These are phyloP conservation scores for Tricharina praecox DNA, from an alignment of 495 filamentous ascomycete species.

Conservation along the genomic window DNA sequence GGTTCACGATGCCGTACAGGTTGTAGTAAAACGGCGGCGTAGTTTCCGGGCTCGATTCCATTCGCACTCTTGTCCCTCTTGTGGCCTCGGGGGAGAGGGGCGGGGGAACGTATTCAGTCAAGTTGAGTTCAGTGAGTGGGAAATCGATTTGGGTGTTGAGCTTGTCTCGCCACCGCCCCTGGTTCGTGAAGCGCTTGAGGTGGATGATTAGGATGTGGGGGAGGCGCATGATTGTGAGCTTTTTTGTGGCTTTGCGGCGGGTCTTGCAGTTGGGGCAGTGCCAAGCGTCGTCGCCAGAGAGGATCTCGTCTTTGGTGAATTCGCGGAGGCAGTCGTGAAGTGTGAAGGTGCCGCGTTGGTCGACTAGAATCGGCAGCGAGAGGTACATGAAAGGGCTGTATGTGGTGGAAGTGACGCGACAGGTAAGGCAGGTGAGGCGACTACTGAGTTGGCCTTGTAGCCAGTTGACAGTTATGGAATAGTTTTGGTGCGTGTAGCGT, in stretches of 20 bases:
- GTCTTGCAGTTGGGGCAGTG: slow-evolving; percentile 54
- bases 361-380: slow-evolving; percentile 22
- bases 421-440: slow-evolving; percentile 45
- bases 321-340: slow-evolving; percentile 47
- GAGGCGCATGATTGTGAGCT: slow-evolving; percentile 55
- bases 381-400: slow-evolving; percentile 45
- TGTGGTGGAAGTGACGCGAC: slow-evolving; percentile 49
- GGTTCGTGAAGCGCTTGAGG: slow-evolving; percentile 53
- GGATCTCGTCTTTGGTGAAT: slow-evolving; percentile 51
- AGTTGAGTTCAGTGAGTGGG: slow-evolving; percentile 45
- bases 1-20: slow-evolving; percentile 53
- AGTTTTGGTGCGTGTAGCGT: slow-evolving; percentile 50
- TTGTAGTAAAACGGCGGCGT: slow-evolving; percentile 53
- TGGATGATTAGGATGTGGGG: slow-evolving; percentile 58
- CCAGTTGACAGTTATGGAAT: slow-evolving; percentile 47
- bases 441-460: slow-evolving; percentile 58
- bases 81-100: slow-evolving; percentile 23
- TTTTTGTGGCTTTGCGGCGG: slow-evolving; percentile 50
- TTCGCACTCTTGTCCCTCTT: slow-evolving; percentile 12
- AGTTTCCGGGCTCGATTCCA: slow-evolving; percentile 30
- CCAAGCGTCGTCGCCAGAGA: slow-evolving; percentile 53
- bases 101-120: slow-evolving; percentile 42
- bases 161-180: slow-evolving; percentile 39
- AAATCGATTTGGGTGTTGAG: slow-evolving; percentile 53
- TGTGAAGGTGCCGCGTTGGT: slow-evolving; percentile 13